Base-by-base conservation (phyloP, 1,284 basidiomycete species). In the Phellinidium pouzarii region DNA sequence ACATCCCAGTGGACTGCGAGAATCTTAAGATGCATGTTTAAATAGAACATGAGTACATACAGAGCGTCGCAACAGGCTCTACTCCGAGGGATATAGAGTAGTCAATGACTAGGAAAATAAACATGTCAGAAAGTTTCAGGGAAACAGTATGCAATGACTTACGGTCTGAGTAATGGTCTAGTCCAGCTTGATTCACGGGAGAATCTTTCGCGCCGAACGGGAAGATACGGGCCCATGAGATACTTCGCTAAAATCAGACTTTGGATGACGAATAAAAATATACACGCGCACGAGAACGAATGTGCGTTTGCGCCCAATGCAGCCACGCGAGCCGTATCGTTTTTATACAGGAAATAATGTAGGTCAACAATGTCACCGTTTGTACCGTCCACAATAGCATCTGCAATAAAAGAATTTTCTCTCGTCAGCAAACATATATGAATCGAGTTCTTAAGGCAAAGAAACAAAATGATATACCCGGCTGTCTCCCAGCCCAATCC, bases 401-500 rank as follows among this genome's bases (percentile, higher is more conserved):
- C 44, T 37, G 19, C 14, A 17, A 17, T 40, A 3, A 11, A 20
- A 17, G 36, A 11, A 51, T 71, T 69, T 55, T 74, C 72, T 12
- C 59, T 51, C 1, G 71, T 68, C 11, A 63, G 67, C 14, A 34
- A 8, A 14, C 31, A 34, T 34, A 34, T 34, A 34, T 8, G 14
- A 14, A 34, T 3, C 6, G 14, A 7, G 2, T 34, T 34, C 9
- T 34, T 14, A 34, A 34, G 31, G 2, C 9, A 34, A 34, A 11
- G 14, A 34, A 7, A 34, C n/a, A n/a, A n/a, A n/a, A n/a, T n/a
- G n/a, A n/a, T n/a, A n/a, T n/a, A 19, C 65, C 65, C 7, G 69
- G 71, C 50, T 73, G 71, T n/a, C 69, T 64, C 50, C 66, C 69
- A 45, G 70, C 73, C 74, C 72, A 77, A 58, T 77, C 75, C 74